Percentiles rank a stretch among this genome's conserved stretches.
Evolutionary conservation across 148 eudicot species (phyloP).

Genomic region (Fallopia convolvulus): DNA sequence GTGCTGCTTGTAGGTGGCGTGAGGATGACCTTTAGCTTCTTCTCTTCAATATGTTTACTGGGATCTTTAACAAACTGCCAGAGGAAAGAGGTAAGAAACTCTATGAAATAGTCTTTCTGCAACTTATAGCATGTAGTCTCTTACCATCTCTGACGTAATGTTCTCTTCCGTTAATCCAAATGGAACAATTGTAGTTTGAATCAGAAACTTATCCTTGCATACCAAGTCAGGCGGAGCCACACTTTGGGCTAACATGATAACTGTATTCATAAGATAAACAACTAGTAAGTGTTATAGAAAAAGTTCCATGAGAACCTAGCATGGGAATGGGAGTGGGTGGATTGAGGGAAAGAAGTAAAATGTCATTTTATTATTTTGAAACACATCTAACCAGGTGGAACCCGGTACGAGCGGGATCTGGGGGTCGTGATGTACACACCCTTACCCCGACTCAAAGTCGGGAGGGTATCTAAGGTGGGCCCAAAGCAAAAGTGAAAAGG

Average conservation of each 20-base stretch:
- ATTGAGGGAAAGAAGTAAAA: neutral
- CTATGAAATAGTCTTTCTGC: neutral
- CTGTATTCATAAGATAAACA: conserved; percentile 28
- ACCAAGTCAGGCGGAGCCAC: conserved; percentile 54
- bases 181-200: conserved; percentile 76
- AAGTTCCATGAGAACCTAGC: neutral
- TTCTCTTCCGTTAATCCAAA: conserved; percentile 65
- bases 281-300: neutral
- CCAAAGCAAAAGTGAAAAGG: no score
- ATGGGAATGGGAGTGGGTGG: neutral
- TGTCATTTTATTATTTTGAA: neutral
- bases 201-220: conserved; percentile 92
- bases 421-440: no score
- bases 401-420: no score
- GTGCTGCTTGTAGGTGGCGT: conserved; percentile 24
- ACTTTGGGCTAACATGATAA: conserved; percentile 81
- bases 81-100: conserved; percentile 15
- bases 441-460: no score
- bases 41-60: conserved; percentile 59
- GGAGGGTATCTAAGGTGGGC: no score
- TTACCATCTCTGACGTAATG: conserved; percentile 64
- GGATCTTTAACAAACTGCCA: conserved; percentile 52
- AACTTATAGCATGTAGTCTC: conserved; percentile 7
- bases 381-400: no score
- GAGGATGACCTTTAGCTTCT: conserved; percentile 70